A percentile compares a stretch with the other conserved stretches of the same genome.
Conservation (phyloP, 1,284 basidiomycete species). For the Tilletia caries region DNA sequence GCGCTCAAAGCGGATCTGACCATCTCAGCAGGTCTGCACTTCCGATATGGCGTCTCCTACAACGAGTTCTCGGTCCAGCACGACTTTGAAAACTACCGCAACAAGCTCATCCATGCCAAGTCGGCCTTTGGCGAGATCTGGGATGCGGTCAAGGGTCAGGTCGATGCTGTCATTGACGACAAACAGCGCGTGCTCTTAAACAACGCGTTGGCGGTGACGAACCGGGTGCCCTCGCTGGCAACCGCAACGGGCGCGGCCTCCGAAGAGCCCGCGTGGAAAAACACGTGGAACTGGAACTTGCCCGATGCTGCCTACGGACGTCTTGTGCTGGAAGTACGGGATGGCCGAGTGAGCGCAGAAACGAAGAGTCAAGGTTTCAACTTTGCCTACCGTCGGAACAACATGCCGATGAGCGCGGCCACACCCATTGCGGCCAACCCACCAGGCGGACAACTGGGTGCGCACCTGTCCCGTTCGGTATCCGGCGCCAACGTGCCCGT, state of each 20-base stretch:
- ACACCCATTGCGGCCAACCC: constrained; percentile 20
- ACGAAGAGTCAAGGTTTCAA: constrained; percentile 92
- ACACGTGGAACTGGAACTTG: constrained; percentile 95
- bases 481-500: not conserved
- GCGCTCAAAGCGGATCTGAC: constrained; percentile 91
- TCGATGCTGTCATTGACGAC: constrained; percentile 86
- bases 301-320: constrained; percentile 88
- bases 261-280: constrained; percentile 67
- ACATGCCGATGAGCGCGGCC: constrained; percentile 27
- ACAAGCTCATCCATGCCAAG: constrained; percentile 75
- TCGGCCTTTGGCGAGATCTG: constrained; percentile 84
- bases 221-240: constrained; percentile 67
- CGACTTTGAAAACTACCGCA: constrained; percentile 82
- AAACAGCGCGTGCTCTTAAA: constrained; percentile 82
- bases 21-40: constrained; percentile 90
- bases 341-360: constrained; percentile 86
- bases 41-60: constrained; percentile 91
- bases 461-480: not conserved
- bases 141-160: constrained; percentile 87
- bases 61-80: constrained; percentile 93
- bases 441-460: not conserved
- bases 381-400: constrained; percentile 77
- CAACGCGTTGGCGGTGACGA: constrained; percentile 81
- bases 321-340: constrained; percentile 80
- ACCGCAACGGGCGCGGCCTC: constrained; percentile 60